A percentile compares a stretch with the other conserved stretches of the same genome.
phyloP scores from a whole-genome alignment of 2,329 filamentous ascomycete genomes.

The Neonectria punicea region DNA sequence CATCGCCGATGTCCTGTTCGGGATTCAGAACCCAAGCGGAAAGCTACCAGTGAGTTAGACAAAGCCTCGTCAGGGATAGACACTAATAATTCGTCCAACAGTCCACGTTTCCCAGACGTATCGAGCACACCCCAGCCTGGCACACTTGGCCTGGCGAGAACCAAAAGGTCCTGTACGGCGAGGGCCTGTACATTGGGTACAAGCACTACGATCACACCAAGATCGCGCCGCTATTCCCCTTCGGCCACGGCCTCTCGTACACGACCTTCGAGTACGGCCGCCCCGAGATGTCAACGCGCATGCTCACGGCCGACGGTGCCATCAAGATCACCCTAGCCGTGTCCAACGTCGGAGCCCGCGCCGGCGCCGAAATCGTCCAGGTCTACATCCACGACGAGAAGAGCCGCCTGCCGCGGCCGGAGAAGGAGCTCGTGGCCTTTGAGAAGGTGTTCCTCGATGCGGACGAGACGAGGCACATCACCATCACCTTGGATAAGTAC shows the following conservation, averaged over 20 bases:
- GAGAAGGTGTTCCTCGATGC: constrained; percentile 69
- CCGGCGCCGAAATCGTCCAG: constrained; percentile 74
- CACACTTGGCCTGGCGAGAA: constrained; percentile 81
- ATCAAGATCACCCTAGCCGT: constrained; percentile 60
- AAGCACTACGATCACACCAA: constrained; percentile 73
- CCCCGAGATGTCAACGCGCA: constrained; percentile 59
- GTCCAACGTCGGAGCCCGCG: constrained; percentile 64
- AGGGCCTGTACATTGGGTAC: constrained; percentile 80
- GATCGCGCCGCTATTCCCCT: constrained; percentile 73
- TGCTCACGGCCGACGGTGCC: constrained; percentile 51
- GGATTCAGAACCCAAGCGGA: constrained; percentile 73
- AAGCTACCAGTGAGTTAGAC: constrained; percentile 67
- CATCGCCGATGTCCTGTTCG: constrained; percentile 74
- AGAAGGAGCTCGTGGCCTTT: constrained; percentile 78
- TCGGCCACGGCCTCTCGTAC: constrained; percentile 80
- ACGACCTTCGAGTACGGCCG: constrained; percentile 74
- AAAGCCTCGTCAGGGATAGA: background rate
- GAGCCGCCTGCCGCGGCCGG: constrained; percentile 70
- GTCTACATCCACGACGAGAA: constrained; percentile 73
- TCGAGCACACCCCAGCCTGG: constrained; percentile 76
- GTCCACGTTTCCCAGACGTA: constrained; percentile 72
- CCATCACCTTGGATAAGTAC: constrained; percentile 59
- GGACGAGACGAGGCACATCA: constrained; percentile 64
- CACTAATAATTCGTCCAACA: constrained; percentile 36
- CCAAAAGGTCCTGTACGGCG: constrained; percentile 73